Evolutionary conservation across 306 rosid species (phyloP).

Genomic region (Alnus rubra): DNA sequence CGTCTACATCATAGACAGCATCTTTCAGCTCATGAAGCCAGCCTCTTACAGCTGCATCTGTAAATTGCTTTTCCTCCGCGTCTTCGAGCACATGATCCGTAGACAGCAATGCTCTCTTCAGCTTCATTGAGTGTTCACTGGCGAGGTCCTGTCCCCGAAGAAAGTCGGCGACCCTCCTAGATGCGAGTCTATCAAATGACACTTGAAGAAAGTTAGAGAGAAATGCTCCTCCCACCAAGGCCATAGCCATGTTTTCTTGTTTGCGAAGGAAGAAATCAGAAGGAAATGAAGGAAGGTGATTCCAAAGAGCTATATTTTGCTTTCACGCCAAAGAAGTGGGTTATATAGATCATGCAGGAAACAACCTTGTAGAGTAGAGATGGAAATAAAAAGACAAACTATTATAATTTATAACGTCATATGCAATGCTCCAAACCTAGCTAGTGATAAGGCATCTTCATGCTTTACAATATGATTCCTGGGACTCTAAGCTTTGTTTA

Average conservation of each 20-base stretch:
- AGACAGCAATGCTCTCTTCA: slow-evolving; percentile 1
- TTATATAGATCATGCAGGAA: too few relatives aligned
- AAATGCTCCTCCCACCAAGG: neutral
- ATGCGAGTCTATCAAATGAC: slow-evolving; percentile 15
- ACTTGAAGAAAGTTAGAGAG: slow-evolving; percentile 30
- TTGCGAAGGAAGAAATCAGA: neutral
- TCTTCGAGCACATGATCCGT: slow-evolving; percentile 12
- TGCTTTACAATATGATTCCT: too few relatives aligned
- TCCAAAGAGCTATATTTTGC: too few relatives aligned
- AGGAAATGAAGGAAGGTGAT: too few relatives aligned
- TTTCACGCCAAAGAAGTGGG: too few relatives aligned
- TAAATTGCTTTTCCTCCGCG: slow-evolving; percentile 27
- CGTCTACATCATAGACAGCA: neutral
- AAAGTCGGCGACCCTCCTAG: neutral
- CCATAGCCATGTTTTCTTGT: too few relatives aligned
- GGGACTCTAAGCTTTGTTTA: too few relatives aligned
- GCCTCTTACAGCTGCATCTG: neutral
- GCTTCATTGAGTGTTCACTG: neutral
- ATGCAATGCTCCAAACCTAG: too few relatives aligned
- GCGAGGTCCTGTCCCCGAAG: neutral
- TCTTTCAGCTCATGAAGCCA: slow-evolving; percentile 25
- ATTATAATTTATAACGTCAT: too few relatives aligned
- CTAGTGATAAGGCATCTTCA: too few relatives aligned
- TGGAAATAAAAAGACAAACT: too few relatives aligned
- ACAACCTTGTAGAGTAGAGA: too few relatives aligned